Percentiles rank a stretch among this genome's conserved stretches.
Conservation (phyloP, 2,329 filamentous ascomycete genomes). For the Penicillium nordicum region DNA sequence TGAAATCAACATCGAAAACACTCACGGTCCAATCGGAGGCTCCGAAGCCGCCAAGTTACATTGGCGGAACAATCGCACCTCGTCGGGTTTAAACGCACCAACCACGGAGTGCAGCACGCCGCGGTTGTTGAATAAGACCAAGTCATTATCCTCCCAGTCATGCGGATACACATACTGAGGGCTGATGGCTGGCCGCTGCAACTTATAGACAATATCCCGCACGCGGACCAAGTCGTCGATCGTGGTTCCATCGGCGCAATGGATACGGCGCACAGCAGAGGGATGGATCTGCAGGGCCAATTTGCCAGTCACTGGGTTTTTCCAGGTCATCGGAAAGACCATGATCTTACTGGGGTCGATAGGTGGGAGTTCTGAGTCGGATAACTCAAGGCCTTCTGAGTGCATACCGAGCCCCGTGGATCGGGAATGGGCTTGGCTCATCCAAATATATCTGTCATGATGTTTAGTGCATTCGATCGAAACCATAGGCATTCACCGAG, state of each 20-base stretch:
- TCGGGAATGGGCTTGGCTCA: slow-evolving; percentile 64
- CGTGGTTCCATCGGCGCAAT: slow-evolving; percentile 62
- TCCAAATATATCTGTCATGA: slow-evolving; percentile 62
- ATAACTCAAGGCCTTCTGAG: slow-evolving; percentile 63
- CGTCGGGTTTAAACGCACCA: slow-evolving; percentile 68
- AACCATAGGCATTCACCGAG: neutral
- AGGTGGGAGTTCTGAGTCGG: slow-evolving; percentile 58
- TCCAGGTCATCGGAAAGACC: slow-evolving; percentile 72
- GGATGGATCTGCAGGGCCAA: slow-evolving; percentile 73
- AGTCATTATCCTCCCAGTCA: slow-evolving; percentile 73
- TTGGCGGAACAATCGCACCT: slow-evolving; percentile 71
- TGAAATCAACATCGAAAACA: neutral
- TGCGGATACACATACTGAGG: slow-evolving; percentile 67
- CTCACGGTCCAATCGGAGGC: slow-evolving; percentile 18
- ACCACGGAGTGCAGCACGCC: slow-evolving; percentile 73
- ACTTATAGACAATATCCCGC: slow-evolving; percentile 64
- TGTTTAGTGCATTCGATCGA: neutral
- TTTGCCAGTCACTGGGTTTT: slow-evolving; percentile 66
- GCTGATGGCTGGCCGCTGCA: slow-evolving; percentile 70
- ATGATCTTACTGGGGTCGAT: slow-evolving; percentile 66
- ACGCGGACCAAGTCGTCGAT: slow-evolving; percentile 67
- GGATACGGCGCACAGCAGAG: slow-evolving; percentile 65
- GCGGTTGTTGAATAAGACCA: slow-evolving; percentile 76
- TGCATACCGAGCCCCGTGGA: slow-evolving; percentile 69
- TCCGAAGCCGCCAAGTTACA: slow-evolving; percentile 65